Percentiles rank a stretch among this genome's conserved stretches.
These are phyloP conservation scores for Senna siamea DNA, from an alignment of 306 rosid genomes.

Conservation along the genomic window DNA sequence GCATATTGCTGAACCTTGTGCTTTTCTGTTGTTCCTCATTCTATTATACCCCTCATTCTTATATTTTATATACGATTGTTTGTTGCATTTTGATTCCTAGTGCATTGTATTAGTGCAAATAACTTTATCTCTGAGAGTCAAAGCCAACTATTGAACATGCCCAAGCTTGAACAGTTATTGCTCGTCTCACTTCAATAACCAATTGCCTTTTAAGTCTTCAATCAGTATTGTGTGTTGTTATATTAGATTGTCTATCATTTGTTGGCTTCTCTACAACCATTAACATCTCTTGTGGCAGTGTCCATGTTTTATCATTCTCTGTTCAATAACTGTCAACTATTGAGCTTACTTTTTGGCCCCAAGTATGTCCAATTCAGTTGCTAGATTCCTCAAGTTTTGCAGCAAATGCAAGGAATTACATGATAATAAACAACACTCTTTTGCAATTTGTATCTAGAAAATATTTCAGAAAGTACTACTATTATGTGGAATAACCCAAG, in stretches of 20 bases:
- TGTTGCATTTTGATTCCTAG: too few relatives aligned
- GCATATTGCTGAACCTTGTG: too few relatives aligned
- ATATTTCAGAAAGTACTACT: constrained; percentile 17
- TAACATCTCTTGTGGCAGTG: neutral
- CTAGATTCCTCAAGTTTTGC: neutral
- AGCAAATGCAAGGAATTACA: neutral
- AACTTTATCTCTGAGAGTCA: too few relatives aligned
- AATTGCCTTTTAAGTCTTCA: neutral
- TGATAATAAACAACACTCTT: constrained; percentile 16
- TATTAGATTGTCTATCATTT: too few relatives aligned
- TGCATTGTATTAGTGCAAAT: too few relatives aligned
- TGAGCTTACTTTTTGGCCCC: neutral
- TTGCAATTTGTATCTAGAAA: neutral
- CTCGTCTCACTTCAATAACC: too few relatives aligned
- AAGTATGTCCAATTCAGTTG: neutral
- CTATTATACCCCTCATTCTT: too few relatives aligned
- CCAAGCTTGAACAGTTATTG: too few relatives aligned
- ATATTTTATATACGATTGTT: too few relatives aligned
- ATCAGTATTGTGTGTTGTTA: constrained; percentile 3
- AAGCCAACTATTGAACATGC: too few relatives aligned
- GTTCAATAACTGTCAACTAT: neutral
- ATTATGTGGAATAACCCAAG: neutral
- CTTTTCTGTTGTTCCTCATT: too few relatives aligned
- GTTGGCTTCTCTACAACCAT: neutral
- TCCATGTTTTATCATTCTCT: neutral